Base-by-base conservation (phyloP, 352 stramenopile species). In the Thraustotheca clavata region DNA sequence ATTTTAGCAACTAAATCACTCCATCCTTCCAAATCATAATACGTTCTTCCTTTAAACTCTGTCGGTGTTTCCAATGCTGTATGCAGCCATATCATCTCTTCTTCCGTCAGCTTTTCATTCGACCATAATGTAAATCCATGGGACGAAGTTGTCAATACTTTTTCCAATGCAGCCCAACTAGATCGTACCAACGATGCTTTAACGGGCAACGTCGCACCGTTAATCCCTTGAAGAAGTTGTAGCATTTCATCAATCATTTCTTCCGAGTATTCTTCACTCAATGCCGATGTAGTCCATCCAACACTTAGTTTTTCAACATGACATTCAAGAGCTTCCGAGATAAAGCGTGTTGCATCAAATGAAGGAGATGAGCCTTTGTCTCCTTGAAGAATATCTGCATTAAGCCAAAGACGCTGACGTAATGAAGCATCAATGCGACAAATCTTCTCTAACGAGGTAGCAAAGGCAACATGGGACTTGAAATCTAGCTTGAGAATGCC, bases 401-500 rank as follows among this genome's bases (percentile, higher is more conserved):
- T 65, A 24, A 65, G 46, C 57, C 57, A 65, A 40, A 65, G 34
- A 33, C 57, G 57, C 14, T 7, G 6, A 6, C 47, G 46, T 9
- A 50, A 43, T 2, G 36, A 16, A 24, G 26, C n/a, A 2, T 18
- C 7, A 0, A 41, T 18, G n/a, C 34, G 20, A 16, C 14, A 9
- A 12, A 65, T 24, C 4, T 38, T 20, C 16, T 27, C 20, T 20
- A 40, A 32, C 24, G 57, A 26, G 3, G 24, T 18, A 4, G 32
- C 12, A 33, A 65, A 65, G 20, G 57, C 57, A 54, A 27, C 57
- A 33, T 54, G 20, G 18, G 22, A 34, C 39, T 65, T 65, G 40
- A 65, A 65, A 22, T 65, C 57, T 9, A 65, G 40, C 14, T 65
- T 65, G 41, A 65, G 41, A 16, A 65, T 54, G 57, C 57, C 34